These are phyloP conservation scores for Obba rivulosa DNA, from an alignment of 768 basidiomycete species.

Conservation along the genomic window DNA sequence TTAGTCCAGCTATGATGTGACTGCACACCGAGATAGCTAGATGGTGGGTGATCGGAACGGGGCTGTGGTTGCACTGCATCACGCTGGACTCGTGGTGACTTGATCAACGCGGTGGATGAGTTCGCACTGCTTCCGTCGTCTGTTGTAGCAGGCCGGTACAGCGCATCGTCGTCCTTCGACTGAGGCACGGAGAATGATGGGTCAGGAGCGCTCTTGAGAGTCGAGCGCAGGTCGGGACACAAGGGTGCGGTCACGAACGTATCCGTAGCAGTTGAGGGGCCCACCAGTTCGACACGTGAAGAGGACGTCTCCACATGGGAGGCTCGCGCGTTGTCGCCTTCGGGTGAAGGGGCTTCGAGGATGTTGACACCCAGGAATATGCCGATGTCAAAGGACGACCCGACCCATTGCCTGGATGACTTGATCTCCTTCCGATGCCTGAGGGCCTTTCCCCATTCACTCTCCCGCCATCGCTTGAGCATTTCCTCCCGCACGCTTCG, in stretches of 20 bases:
- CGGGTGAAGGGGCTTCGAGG: slow-evolving; percentile 27
- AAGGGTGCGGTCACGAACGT: slow-evolving; percentile 26
- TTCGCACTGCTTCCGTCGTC: slow-evolving; percentile 1
- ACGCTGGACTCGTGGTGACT: background rate
- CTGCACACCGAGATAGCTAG: no score
- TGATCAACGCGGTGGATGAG: slow-evolving; percentile 13
- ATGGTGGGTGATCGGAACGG: no score
- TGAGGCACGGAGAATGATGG: background rate
- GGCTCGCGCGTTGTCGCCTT: background rate
- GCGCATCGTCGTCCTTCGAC: background rate
- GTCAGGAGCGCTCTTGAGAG: background rate
- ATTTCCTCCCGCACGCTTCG: slow-evolving; percentile 50
- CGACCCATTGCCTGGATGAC: slow-evolving; percentile 47
- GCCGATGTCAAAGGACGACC: slow-evolving; percentile 74
- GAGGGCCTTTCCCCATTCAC: slow-evolving; percentile 54
- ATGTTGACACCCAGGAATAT: slow-evolving; percentile 68
- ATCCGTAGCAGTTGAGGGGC: slow-evolving; percentile 13
- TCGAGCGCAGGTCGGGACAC: slow-evolving; percentile 2
- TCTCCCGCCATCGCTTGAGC: slow-evolving; percentile 55
- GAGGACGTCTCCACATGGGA: background rate
- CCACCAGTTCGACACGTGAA: background rate
- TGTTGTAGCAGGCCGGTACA: background rate
- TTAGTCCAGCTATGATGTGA: background rate
- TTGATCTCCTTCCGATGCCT: slow-evolving; percentile 27
- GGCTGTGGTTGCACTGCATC: background rate